These are phyloP conservation scores for Crepidotus variabilis DNA, from an alignment of 768 basidiomycete species.

Conservation along the genomic window DNA sequence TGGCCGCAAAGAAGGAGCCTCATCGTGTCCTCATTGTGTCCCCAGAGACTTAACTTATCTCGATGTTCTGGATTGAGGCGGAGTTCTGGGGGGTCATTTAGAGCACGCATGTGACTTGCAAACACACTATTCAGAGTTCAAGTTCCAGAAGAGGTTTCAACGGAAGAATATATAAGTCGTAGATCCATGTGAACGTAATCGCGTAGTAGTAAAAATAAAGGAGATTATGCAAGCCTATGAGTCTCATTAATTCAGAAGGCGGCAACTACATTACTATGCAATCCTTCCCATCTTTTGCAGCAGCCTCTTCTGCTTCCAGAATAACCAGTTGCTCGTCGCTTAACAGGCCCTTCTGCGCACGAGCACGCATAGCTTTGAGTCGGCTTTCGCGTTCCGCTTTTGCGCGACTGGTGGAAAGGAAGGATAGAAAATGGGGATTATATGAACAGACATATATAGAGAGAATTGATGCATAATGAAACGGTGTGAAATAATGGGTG, in stretches of 20 bases:
- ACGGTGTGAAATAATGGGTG: slow-evolving; percentile 1
- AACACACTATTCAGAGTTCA: too few species aligned
- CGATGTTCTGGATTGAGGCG: too few species aligned
- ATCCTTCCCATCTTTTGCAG: slow-evolving; percentile 40
- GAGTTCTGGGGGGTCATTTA: too few species aligned
- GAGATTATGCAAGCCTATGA: too few species aligned
- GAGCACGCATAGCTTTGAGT: slow-evolving; percentile 64
- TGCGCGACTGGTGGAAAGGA: slow-evolving; percentile 50
- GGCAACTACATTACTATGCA: slow-evolving; percentile 53
- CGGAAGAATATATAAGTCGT: too few species aligned
- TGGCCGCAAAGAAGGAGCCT: too few species aligned
- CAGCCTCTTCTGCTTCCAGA: slow-evolving; percentile 48
- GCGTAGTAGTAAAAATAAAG: too few species aligned
- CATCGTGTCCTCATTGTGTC: too few species aligned
- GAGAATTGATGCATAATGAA: slow-evolving; percentile 19
- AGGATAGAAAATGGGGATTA: slow-evolving; percentile 8
- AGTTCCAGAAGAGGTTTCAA: too few species aligned
- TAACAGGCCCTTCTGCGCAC: slow-evolving; percentile 70
- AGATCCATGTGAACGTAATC: too few species aligned
- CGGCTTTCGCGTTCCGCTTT: slow-evolving; percentile 71
- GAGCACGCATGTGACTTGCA: too few species aligned
- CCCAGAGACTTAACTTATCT: too few species aligned
- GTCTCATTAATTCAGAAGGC: background rate
- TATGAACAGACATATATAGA: slow-evolving; percentile 22
- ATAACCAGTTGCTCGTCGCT: slow-evolving; percentile 62